phyloP scores from a whole-genome alignment of 1,139 yeast species.

The Pichia terricola region DNA sequence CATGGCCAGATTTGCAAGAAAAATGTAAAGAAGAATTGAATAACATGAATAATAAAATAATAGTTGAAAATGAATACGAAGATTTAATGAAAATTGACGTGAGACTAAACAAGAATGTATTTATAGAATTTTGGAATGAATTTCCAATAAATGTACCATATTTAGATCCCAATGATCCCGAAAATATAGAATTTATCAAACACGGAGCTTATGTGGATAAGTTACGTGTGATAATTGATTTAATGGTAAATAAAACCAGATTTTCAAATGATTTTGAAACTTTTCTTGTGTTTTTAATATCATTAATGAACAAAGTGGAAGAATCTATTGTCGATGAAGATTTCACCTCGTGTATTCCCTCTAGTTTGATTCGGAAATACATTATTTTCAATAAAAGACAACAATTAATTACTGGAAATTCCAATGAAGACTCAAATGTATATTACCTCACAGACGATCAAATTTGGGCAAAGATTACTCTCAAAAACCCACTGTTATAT shows the following conservation, averaged over 20 bases:
- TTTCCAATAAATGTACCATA: conserved; percentile 10
- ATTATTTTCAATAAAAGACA: conserved; percentile 3
- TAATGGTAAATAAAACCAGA: conserved; percentile 7
- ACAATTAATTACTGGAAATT: background rate
- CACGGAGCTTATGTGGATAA: conserved; percentile 11
- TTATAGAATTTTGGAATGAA: conserved; percentile 8
- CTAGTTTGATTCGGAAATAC: conserved; percentile 2
- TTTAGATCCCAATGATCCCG: conserved; percentile 4
- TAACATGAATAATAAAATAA: background rate
- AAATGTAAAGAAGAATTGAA: conserved; percentile 2
- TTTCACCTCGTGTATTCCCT: conserved; percentile 1
- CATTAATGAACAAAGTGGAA: conserved; percentile 2
- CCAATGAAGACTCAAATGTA: background rate
- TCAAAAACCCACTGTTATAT: conserved; percentile 7
- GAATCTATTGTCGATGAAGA: conserved; percentile 1
- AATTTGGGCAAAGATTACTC: conserved; percentile 1
- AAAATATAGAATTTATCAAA: conserved; percentile 4
- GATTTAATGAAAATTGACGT: background rate
- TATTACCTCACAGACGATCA: conserved; percentile 1
- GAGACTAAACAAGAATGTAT: conserved; percentile 2
- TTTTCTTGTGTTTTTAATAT: conserved; percentile 4
- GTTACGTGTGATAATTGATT: conserved; percentile 9
- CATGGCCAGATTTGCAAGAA: conserved; percentile 6
- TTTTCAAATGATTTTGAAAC: conserved; percentile 5
- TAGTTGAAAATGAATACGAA: background rate